Percentiles rank a stretch among this genome's conserved stretches.
These are phyloP conservation scores for Acanthamoeba castellanii DNA, from an alignment of 208 protist genomes.

Conservation along the genomic window DNA sequence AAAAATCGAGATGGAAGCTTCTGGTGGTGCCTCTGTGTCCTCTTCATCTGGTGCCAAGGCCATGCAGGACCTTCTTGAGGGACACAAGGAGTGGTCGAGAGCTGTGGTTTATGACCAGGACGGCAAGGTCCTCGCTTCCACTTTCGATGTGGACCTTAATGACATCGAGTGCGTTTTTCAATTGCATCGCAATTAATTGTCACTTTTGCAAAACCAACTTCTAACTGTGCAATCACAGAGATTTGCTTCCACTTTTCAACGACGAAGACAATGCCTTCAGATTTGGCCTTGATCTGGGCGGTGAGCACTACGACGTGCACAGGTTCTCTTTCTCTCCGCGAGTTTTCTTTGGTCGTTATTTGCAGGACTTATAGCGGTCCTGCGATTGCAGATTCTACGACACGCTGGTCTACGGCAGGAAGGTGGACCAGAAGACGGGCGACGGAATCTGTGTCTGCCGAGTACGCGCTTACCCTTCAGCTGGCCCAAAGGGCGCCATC, in stretches of 20 bases:
- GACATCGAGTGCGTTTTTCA: not conserved
- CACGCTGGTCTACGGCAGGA: constrained; percentile 19
- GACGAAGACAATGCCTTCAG: constrained; percentile 29
- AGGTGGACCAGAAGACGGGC: not conserved
- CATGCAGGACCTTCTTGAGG: not conserved
- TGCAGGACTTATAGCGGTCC: no score
- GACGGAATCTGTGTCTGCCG: constrained; percentile 9
- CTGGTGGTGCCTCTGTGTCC: not conserved
- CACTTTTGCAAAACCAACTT: no score
- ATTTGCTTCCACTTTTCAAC: not conserved
- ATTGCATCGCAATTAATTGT: no score
- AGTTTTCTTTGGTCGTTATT: not conserved
- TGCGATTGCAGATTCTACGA: not conserved
- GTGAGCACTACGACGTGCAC: constrained; percentile 45
- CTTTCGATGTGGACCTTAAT: constrained; percentile 19
- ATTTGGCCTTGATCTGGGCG: not conserved
- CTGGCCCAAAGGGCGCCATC: no score
- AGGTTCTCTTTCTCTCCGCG: not conserved
- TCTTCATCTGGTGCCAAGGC: not conserved
- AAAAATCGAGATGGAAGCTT: not conserved
- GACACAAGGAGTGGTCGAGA: not conserved
- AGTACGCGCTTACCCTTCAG: not conserved
- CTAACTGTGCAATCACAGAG: not conserved
- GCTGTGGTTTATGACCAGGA: not conserved
- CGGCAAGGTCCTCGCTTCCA: not conserved